phyloP scores from a whole-genome alignment of 352 stramenopile species.

The Discostella stelligera region DNA sequence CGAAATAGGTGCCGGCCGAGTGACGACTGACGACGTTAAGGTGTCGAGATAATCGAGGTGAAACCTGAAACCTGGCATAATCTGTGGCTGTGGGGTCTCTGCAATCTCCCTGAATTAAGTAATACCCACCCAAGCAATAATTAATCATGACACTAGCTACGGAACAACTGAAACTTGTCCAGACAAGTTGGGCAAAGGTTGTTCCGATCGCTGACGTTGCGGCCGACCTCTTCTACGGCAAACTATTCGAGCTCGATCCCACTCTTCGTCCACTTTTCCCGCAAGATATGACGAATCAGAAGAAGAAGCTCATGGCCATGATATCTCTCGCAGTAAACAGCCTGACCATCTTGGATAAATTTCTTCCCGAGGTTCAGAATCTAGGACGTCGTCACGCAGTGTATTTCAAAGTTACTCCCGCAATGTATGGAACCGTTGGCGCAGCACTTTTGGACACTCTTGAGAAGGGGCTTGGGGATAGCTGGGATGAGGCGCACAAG shows the following conservation, averaged over 20 bases:
- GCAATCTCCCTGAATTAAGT: no score
- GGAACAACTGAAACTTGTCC: no score
- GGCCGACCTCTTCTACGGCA: slow-evolving; percentile 40
- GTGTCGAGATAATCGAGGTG: no score
- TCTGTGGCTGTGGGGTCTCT: no score
- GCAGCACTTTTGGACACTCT: slow-evolving; percentile 26
- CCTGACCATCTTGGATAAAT: slow-evolving; percentile 30
- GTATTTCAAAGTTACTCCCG: slow-evolving; percentile 33
- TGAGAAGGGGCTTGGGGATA: slow-evolving; percentile 34
- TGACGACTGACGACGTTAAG: no score
- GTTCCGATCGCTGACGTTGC: slow-evolving; percentile 22
- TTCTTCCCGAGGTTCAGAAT: slow-evolving; percentile 33
- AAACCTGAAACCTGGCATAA: no score
- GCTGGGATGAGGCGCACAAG: slow-evolving; percentile 30
- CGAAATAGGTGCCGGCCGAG: no score
- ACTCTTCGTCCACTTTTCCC: slow-evolving; percentile 31
- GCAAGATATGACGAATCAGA: slow-evolving; percentile 37
- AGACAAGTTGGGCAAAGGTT: slow-evolving; percentile 33
- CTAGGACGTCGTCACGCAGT: slow-evolving; percentile 31
- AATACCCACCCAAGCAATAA: no score
- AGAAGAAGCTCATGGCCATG: slow-evolving; percentile 37
- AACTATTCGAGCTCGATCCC: slow-evolving; percentile 38
- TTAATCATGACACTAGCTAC: no score
- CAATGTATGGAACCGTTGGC: slow-evolving; percentile 37
- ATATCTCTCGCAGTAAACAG: slow-evolving; percentile 8